phyloP scores from a whole-genome alignment of 148 eudicot genomes.

The Pouteria glomerata region DNA sequence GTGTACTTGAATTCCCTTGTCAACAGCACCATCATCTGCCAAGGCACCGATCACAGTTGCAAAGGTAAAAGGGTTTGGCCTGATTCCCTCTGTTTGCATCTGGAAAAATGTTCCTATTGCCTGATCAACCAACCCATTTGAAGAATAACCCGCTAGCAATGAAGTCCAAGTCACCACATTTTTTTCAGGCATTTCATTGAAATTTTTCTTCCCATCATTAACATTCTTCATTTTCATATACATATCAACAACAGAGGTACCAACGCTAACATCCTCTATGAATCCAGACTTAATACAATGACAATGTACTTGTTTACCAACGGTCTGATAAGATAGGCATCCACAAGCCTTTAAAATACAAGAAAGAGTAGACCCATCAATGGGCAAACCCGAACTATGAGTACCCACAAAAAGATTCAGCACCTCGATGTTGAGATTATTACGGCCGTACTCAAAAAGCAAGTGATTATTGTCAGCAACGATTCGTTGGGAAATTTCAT shows the following conservation, averaged over 20 bases:
- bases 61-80: constrained; percentile 75
- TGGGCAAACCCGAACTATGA: constrained; percentile 34
- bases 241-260: constrained; percentile 84
- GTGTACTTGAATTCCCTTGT: constrained; percentile 65
- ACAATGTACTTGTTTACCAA: constrained; percentile 70
- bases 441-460: constrained; percentile 63
- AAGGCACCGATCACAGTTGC: constrained; percentile 66
- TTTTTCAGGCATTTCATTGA: constrained; percentile 58
- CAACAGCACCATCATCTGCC: constrained; percentile 45
- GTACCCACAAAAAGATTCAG: constrained; percentile 35
- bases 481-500: constrained; percentile 33
- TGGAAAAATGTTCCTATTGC: constrained; percentile 39
- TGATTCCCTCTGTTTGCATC: constrained; percentile 54
- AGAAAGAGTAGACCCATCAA: constrained; percentile 70
- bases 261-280: constrained; percentile 67
- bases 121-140: constrained; percentile 43
- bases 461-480: constrained; percentile 33
- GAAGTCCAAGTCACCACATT: constrained; percentile 98
- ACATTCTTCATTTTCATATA: constrained; percentile 63
- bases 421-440: constrained; percentile 35
- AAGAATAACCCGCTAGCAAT: constrained; percentile 61
- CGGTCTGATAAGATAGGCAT: constrained; percentile 26
- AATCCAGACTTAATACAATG: constrained; percentile 59
- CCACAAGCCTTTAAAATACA: constrained; percentile 71
- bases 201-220: constrained; percentile 41